Evolutionary conservation across 2,329 filamentous ascomycete species (phyloP), one percentile per base, ranked within the genome.

Genomic region (Aspergillus unguis): DNA sequence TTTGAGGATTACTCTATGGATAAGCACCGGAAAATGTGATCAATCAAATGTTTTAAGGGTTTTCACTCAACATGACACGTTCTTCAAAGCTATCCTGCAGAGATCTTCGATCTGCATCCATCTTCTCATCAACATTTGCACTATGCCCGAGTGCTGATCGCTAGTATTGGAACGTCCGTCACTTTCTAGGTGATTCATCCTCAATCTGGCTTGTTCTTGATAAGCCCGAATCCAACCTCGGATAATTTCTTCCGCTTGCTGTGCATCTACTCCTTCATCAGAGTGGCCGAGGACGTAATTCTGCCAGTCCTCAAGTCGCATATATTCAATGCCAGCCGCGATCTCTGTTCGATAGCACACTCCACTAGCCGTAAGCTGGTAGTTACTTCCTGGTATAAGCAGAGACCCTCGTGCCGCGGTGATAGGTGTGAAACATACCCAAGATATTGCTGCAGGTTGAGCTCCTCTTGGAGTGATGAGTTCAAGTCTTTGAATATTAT

Each of bases 301-400:
- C 32, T 65, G 63, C 72, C 73, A 76, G 48, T 70, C 63, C 37
- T 67, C 58, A 7, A 60, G 65, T 25, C 65, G 58, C 67, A 76
- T 71, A 56, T 72, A 72, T 53, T 62, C 71, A 52, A 72, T 62
- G 44, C 69, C 68, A 26, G 72, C 70, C 38, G 67, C 73, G 31
- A 75, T 67, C 50, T 75, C 71, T 6, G 74, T 76, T 25, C 74
- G 68, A 57, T 70, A 74, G 55, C 74, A 76, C 17, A 68, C 66
- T 6, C 72, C 74, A 6, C 66, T 59, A 41, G 58, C 52, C 38
- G 66, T 72, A 44, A 74, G 50, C 62, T 68, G 68, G 49, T 76
- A 76, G 55, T 75, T 72, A n/a, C 72, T 75, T 52, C 50, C 25
- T 17, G 9, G 5, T 26, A 33, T 53, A 27, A 49, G 55, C 33